A percentile compares a stretch with the other conserved stretches of the same genome.
Conservation (phyloP, 208 protist species). For the Kentomonas sorsogonicus region DNA sequence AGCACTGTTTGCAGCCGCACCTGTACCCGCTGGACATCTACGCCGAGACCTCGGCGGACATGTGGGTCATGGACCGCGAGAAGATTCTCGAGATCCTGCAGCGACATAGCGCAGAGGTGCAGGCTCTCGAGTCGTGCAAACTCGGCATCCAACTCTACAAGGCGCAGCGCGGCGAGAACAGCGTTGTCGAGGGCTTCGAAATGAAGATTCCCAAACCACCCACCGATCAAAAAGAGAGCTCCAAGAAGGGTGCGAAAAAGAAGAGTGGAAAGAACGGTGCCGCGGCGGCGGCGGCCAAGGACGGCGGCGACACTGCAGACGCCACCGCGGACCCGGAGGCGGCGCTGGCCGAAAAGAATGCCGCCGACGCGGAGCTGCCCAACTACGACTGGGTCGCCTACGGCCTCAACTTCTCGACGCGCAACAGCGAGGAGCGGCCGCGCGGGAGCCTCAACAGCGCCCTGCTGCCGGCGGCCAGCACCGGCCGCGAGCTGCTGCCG, state of each 20-base stretch:
- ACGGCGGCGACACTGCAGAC: neutral
- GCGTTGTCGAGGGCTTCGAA: constrained; percentile 41
- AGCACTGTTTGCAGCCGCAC: constrained; percentile 71
- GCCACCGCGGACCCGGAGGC: constrained; percentile 2
- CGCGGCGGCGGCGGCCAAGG: neutral
- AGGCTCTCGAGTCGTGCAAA: constrained; percentile 73
- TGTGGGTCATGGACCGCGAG: constrained; percentile 58
- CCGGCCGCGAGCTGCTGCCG: constrained; percentile 29
- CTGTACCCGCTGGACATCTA: constrained; percentile 56
- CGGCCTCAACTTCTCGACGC: no score
- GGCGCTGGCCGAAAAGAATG: neutral
- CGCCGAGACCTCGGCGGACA: constrained; percentile 60
- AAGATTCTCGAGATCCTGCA: constrained; percentile 43
- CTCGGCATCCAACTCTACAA: constrained; percentile 74
- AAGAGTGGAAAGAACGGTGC: no score
- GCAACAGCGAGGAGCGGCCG: constrained; percentile 19
- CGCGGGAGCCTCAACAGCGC: constrained; percentile 7
- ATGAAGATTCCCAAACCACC: no score
- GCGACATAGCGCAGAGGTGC: constrained; percentile 32
- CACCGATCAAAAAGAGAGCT: no score
- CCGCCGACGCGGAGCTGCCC: constrained; percentile 2
- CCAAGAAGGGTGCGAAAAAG: no score
- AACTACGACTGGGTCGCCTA: constrained; percentile 45
- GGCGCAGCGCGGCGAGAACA: constrained; percentile 48
- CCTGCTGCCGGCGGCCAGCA: neutral